Percentiles rank a stretch among this genome's conserved stretches.
Conservation (phyloP, 1,139 yeast species). For the Lodderomyces oxycetoniae region DNA sequence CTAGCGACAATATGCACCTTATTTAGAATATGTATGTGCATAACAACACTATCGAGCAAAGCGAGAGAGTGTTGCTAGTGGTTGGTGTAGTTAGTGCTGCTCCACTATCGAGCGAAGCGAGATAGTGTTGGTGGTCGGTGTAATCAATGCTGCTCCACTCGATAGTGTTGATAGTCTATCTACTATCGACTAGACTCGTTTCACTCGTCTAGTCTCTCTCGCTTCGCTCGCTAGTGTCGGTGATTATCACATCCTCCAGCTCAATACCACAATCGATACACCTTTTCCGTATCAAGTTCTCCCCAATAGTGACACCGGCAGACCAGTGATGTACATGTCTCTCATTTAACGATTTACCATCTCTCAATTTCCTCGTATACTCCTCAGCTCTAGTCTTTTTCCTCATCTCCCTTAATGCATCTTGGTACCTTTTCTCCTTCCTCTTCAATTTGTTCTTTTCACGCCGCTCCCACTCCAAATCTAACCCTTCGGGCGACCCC, state of each 20-base stretch:
- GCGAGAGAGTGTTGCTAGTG: no score
- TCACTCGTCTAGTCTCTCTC: no score
- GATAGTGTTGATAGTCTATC: no score
- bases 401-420: slow-evolving; percentile 78
- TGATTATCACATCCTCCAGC: slow-evolving; percentile 55
- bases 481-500: slow-evolving; percentile 88
- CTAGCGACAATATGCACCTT: no score
- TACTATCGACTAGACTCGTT: no score
- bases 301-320: slow-evolving; percentile 39
- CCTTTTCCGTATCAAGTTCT: slow-evolving; percentile 48
- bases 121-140: no score
- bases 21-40: no score
- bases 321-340: slow-evolving; percentile 80
- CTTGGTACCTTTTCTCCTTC: slow-evolving; percentile 73
- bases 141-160: no score
- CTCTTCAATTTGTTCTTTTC: slow-evolving; percentile 68
- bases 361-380: slow-evolving; percentile 63
- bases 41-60: no score
- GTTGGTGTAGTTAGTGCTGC: no score
- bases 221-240: no score
- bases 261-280: slow-evolving; percentile 85
- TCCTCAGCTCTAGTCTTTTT: slow-evolving; percentile 91
- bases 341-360: slow-evolving; percentile 47
- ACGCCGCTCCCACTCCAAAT: slow-evolving; percentile 85
- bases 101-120: no score